Evolutionary conservation across 179 eudicot species (phyloP).

Genomic region (Patellifolia procumbens): DNA sequence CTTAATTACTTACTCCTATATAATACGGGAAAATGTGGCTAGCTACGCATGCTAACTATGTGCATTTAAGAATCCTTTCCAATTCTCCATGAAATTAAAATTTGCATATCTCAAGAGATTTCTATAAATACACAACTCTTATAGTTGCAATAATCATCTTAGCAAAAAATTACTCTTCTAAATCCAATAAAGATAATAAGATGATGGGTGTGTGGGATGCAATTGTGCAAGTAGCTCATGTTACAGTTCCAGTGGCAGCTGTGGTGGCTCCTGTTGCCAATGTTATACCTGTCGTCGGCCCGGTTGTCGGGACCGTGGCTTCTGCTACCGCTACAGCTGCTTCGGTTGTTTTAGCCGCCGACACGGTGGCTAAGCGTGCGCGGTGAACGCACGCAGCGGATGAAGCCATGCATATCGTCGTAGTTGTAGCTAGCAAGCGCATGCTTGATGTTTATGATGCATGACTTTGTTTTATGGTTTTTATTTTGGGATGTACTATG

Average conservation of each 20-base stretch:
- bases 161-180: too few species aligned
- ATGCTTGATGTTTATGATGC: neutral
- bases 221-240: neutral
- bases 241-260: neutral
- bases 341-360: neutral
- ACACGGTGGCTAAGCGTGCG: neutral
- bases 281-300: neutral
- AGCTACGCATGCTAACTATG: too few species aligned
- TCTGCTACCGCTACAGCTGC: neutral
- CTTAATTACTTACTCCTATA: too few species aligned
- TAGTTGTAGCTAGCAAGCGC: neutral
- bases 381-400: neutral
- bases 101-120: too few species aligned
- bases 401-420: neutral
- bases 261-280: neutral
- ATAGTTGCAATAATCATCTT: too few species aligned
- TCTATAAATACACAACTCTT: too few species aligned
- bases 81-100: too few species aligned
- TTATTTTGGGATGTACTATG: neutral
- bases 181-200: neutral
- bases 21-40: too few species aligned
- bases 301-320: neutral
- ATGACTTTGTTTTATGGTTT: neutral
- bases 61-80: too few species aligned
- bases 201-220: neutral